Conservation (phyloP, 495 filamentous ascomycete genomes). For the Neurospora hispaniola region DNA sequence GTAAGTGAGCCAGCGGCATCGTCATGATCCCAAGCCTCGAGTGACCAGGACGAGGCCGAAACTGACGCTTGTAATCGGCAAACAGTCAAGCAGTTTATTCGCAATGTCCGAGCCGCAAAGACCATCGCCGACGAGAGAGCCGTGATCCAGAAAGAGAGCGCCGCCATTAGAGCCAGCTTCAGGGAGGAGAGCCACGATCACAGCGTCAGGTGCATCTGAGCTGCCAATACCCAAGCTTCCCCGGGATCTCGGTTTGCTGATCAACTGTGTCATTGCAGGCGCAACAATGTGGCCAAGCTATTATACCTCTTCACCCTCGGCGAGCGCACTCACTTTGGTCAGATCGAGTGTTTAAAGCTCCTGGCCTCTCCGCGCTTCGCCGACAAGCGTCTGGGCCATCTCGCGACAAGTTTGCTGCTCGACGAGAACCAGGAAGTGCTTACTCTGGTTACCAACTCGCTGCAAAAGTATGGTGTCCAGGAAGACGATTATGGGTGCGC, state of each 20-base stretch:
- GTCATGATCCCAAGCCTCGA: neutral
- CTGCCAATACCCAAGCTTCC: neutral
- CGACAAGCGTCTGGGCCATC: slow-evolving; percentile 91
- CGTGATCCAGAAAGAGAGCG: slow-evolving; percentile 97
- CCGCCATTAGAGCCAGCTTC: slow-evolving; percentile 91
- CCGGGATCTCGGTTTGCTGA: slow-evolving; percentile 7
- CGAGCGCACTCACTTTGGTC: slow-evolving; percentile 95
- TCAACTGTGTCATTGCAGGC: slow-evolving; percentile 39
- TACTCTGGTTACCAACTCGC: slow-evolving; percentile 91
- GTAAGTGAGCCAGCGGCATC: slow-evolving; percentile 19
- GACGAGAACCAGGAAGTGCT: slow-evolving; percentile 98
- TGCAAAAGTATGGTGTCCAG: slow-evolving; percentile 69
- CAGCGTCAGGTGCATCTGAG: slow-evolving; percentile 57
- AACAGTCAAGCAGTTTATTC: slow-evolving; percentile 97
- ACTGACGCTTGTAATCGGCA: neutral
- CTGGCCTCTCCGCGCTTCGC: slow-evolving; percentile 94
- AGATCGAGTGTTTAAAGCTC: slow-evolving; percentile 98
- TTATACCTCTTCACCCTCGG: slow-evolving; percentile 98
- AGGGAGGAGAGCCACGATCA: slow-evolving; percentile 91
- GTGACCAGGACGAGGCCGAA: neutral
- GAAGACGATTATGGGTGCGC: neutral
- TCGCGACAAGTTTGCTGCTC: slow-evolving; percentile 90
- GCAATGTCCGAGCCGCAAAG: slow-evolving; percentile 95
- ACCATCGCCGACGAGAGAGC: slow-evolving; percentile 97
- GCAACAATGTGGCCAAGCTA: slow-evolving; percentile 98